Conservation (phyloP, 345 rosid species). For the Laguncularia racemosa region DNA sequence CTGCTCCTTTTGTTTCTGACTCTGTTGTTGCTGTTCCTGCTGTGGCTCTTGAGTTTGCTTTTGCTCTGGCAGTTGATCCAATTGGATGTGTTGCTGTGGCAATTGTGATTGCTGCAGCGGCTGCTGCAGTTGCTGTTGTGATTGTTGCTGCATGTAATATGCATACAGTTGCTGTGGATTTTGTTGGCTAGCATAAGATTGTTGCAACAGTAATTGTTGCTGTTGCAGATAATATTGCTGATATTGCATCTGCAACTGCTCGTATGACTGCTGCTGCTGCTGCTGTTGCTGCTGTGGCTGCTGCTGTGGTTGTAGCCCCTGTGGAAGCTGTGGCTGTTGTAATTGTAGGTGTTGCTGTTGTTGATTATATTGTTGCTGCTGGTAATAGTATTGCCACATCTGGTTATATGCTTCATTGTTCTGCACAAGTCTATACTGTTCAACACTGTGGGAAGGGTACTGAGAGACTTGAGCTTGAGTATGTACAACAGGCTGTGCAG, state of each 20-base stretch:
- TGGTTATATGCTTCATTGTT: conserved; percentile 53
- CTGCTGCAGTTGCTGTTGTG: conserved; percentile 11
- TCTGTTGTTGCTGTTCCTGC: conserved; percentile 13
- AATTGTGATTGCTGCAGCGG: not conserved
- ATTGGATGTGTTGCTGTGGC: conserved; percentile 3
- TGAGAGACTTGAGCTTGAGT: conserved; percentile 40
- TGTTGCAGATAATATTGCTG: conserved; percentile 30
- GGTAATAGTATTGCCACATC: conserved; percentile 74
- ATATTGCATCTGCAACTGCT: conserved; percentile 21
- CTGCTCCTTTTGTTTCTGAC: conserved; percentile 8
- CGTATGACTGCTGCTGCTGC: conserved; percentile 17
- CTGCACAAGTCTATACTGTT: conserved; percentile 37
- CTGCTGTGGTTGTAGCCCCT: conserved; percentile 27
- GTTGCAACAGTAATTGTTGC: conserved; percentile 21
- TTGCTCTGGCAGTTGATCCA: not conserved
- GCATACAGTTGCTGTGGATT: conserved; percentile 17
- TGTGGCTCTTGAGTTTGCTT: conserved; percentile 4
- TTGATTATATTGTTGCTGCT: conserved; percentile 46
- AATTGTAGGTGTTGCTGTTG: conserved; percentile 32
- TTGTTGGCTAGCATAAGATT: conserved; percentile 12
- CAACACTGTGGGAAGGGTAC: conserved; percentile 34
- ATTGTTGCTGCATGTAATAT: conserved; percentile 12
- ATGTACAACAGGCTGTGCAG: conserved; percentile 22
- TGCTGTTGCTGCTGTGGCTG: conserved; percentile 19
- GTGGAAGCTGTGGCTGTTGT: conserved; percentile 22